Conservation (phyloP, 2,329 filamentous ascomycete species). For the Beauveria brongniartii region DNA sequence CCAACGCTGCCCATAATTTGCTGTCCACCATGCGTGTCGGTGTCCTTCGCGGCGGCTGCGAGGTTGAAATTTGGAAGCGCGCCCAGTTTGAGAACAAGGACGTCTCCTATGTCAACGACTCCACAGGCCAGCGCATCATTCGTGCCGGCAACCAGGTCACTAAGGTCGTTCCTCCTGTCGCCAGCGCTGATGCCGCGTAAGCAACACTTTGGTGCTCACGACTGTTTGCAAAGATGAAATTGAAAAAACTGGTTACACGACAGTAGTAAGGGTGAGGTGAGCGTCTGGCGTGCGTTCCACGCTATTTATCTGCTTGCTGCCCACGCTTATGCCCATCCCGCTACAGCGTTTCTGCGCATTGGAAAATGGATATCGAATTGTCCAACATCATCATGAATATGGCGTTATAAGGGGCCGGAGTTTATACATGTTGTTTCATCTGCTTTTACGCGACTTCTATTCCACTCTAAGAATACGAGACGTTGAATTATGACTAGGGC, state of each 20-base stretch:
- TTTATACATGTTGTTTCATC: slow-evolving; percentile 1
- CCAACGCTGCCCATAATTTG: slow-evolving; percentile 82
- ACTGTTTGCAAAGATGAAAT: background rate
- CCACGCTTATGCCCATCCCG: background rate
- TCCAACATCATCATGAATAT: slow-evolving; percentile 8
- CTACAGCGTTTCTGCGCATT: slow-evolving; percentile 1
- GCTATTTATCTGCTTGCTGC: too few species aligned
- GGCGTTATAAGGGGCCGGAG: slow-evolving; percentile 5
- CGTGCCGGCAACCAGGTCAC: slow-evolving; percentile 82
- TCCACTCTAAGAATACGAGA: background rate
- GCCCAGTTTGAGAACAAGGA: slow-evolving; percentile 80
- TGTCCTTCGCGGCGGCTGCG: slow-evolving; percentile 77
- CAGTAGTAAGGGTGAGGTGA: background rate
- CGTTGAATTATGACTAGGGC: background rate
- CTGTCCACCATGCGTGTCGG: slow-evolving; percentile 82
- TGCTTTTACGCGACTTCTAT: background rate
- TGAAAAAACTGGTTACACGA: background rate
- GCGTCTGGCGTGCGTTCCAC: background rate
- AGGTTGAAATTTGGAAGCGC: slow-evolving; percentile 91
- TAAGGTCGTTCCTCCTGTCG: slow-evolving; percentile 69
- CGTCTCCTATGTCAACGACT: slow-evolving; percentile 71
- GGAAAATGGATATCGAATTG: slow-evolving; percentile 4
- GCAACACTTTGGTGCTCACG: background rate
- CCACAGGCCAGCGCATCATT: slow-evolving; percentile 71
- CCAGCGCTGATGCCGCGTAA: slow-evolving; percentile 76